Conservation (phyloP, 257 asterid genomes). For the Handroanthus guayacan region DNA sequence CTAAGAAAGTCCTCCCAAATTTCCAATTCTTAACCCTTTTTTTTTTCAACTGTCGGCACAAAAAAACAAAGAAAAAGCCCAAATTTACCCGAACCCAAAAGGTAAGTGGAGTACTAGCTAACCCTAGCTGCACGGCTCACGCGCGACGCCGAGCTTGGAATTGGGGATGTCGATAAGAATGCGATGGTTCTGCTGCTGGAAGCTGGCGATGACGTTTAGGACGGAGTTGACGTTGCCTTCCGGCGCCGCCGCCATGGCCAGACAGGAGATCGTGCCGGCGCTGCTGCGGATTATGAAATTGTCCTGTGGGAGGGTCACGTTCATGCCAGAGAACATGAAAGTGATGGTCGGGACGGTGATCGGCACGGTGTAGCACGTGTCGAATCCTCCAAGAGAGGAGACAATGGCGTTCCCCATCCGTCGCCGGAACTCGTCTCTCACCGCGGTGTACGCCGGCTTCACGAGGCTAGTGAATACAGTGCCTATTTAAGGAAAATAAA, state of each 20-base stretch:
- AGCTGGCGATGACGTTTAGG: constrained; percentile 73
- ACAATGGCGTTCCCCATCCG: constrained; percentile 68
- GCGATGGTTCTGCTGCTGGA: constrained; percentile 88
- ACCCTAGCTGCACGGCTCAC: constrained; percentile 62
- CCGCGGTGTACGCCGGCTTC: constrained; percentile 76
- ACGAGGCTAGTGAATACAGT: constrained; percentile 78
- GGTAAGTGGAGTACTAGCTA: background rate
- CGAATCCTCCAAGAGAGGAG: constrained; percentile 84
- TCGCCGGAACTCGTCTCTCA: constrained; percentile 79
- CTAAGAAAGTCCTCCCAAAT: background rate
- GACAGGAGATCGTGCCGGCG: constrained; percentile 59
- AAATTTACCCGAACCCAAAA: constrained; percentile 5
- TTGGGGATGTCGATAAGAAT: constrained; percentile 64
- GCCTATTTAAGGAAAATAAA: constrained; percentile 42
- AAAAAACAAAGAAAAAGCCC: constrained; percentile 1
- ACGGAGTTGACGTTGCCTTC: constrained; percentile 57
- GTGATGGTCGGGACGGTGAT: constrained; percentile 71
- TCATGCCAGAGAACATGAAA: constrained; percentile 83
- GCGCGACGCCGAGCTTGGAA: constrained; percentile 68
- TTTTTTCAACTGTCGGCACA: constrained; percentile 21
- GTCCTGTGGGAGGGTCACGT: constrained; percentile 77
- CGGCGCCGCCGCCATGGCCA: constrained; percentile 78
- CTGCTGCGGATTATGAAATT: constrained; percentile 80
- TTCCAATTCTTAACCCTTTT: background rate
- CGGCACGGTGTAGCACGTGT: constrained; percentile 85